Percentiles rank a stretch among this genome's conserved stretches.
These are phyloP conservation scores for Fusarium tupiense DNA, from an alignment of 2,329 filamentous ascomycete genomes.

Conservation along the genomic window DNA sequence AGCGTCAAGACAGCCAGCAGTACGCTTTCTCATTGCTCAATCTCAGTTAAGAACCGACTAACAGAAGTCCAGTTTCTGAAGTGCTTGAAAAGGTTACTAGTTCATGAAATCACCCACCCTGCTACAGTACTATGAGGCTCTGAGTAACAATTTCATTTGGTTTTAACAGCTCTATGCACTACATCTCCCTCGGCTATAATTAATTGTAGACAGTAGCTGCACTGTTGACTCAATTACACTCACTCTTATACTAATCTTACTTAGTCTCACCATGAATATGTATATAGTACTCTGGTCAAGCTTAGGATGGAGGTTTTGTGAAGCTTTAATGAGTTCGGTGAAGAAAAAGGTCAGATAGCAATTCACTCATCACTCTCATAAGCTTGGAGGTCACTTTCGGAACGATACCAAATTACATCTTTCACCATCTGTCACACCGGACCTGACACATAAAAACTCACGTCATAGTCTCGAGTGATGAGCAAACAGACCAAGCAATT, in stretches of 20 bases:
- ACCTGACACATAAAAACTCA: not conserved
- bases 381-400: not conserved
- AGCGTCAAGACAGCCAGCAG: fast-evolving
- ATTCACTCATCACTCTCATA: not conserved
- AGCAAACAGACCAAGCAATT: not conserved
- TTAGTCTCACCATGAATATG: too few species aligned
- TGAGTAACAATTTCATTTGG: not conserved
- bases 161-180: not conserved
- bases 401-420: fast-evolving
- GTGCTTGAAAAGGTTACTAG: fast-evolving
- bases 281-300: too few species aligned
- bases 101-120: fast-evolving
- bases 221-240: not conserved
- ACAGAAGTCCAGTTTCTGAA: not conserved
- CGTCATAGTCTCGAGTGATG: not conserved
- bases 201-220: not conserved
- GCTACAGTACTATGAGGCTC: fast-evolving
- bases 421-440: not conserved
- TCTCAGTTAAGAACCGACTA: fast-evolving
- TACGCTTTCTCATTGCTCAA: fast-evolving
- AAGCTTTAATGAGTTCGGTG: not conserved
- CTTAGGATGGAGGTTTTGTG: too few species aligned
- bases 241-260: fast-evolving
- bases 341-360: too few species aligned
- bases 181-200: fast-evolving